Conservation (phyloP, 257 asterid genomes). For the Solanum habrochaites region DNA sequence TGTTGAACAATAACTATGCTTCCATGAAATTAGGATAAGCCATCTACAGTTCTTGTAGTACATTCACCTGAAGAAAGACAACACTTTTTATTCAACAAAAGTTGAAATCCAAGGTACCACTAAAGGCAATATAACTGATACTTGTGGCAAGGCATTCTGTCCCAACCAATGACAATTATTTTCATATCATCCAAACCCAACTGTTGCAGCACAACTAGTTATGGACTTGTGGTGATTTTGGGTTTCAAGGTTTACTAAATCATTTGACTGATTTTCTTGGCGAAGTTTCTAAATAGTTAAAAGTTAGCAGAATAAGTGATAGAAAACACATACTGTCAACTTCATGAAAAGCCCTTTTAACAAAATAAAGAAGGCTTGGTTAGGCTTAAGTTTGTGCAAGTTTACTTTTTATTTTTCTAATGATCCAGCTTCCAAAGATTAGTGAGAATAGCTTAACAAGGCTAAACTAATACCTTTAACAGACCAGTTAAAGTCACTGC, state of each 20-base stretch:
- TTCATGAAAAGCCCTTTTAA: background rate
- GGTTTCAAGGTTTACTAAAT: background rate
- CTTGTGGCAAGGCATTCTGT: background rate
- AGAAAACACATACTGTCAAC: background rate
- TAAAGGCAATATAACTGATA: background rate
- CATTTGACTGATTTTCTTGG: background rate
- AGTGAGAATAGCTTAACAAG: background rate
- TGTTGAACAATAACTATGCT: background rate
- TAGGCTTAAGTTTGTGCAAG: background rate
- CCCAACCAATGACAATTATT: background rate
- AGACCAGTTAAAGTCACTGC: constrained; percentile 45
- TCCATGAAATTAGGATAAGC: background rate
- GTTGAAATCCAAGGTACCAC: background rate
- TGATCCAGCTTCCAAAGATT: background rate
- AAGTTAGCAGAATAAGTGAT: background rate
- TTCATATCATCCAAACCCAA: background rate
- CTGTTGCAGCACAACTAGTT: background rate
- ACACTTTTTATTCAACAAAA: background rate
- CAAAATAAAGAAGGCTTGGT: background rate
- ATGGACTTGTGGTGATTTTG: background rate
- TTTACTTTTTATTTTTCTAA: background rate
- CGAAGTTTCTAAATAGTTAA: background rate
- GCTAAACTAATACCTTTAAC: constrained; percentile 39
- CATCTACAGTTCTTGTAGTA: background rate
- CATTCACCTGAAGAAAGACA: background rate